Percentiles rank a stretch among this genome's conserved stretches.
Conservation (phyloP, 768 basidiomycete genomes). For the Lentinula boryana region DNA sequence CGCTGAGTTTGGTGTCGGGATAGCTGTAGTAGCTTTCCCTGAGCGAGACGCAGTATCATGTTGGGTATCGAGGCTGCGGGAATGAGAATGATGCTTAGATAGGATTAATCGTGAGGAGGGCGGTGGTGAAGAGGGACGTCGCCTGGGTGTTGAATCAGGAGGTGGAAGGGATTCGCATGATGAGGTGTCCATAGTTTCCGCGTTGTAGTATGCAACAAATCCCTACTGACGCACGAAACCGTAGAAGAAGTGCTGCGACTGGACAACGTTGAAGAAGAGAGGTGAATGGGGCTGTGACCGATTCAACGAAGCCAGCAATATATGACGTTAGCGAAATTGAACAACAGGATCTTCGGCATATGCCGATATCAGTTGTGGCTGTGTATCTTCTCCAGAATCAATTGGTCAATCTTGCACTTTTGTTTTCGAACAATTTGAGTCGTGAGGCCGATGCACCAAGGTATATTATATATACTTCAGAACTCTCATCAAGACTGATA, state of each 20-base stretch:
- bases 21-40: background rate
- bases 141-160: background rate
- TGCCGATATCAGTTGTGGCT: background rate
- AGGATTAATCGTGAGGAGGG: background rate
- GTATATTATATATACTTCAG: too few relatives aligned
- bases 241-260: background rate
- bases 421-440: too few relatives aligned
- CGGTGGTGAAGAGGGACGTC: background rate
- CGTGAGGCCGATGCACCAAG: too few relatives aligned
- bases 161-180: background rate
- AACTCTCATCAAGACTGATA: too few relatives aligned
- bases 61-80: background rate
- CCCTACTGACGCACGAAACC: background rate
- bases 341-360: background rate
- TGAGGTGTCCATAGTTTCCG: background rate
- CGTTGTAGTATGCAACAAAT: background rate
- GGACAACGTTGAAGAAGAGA: background rate
- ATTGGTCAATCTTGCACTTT: too few relatives aligned
- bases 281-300: background rate
- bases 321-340: too few relatives aligned
- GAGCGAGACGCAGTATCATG: background rate
- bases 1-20: background rate
- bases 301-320: background rate
- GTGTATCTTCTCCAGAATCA: background rate
- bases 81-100: background rate